Conservation (phyloP, 176 grass and related monocot genomes). For the Avena atlantica region DNA sequence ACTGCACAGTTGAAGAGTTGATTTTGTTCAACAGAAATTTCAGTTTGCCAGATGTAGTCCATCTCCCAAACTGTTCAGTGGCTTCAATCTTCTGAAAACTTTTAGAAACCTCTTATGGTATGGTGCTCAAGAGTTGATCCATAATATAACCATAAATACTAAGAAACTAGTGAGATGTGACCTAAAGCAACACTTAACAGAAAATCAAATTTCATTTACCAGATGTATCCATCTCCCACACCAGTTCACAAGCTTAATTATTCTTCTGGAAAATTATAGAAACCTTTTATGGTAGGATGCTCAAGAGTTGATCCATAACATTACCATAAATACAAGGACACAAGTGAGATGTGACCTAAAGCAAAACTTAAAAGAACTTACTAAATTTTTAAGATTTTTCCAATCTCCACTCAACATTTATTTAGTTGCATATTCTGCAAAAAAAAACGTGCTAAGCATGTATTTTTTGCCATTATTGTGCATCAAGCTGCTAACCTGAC, state of each 20-base stretch:
- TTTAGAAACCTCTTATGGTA: not conserved
- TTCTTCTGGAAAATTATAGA: not conserved
- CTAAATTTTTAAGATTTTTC: not conserved
- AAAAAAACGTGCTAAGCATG: constrained; percentile 4
- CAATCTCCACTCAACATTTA: constrained; percentile 3
- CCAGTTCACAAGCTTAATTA: not conserved
- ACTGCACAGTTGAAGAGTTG: not conserved
- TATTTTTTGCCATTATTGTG: constrained; percentile 8
- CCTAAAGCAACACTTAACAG: not conserved
- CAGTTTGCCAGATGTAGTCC: not conserved
- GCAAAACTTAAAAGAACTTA: not conserved
- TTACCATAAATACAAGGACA: constrained; percentile 10
- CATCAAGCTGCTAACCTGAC: not conserved
- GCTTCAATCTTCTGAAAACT: not conserved
- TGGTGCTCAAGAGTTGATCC: not conserved
- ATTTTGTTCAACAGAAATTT: not conserved
- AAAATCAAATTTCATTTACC: too few relatives aligned
- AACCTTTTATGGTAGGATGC: not conserved
- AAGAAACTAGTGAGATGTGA: not conserved
- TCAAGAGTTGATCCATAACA: not conserved
- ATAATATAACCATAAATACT: constrained; percentile 8
- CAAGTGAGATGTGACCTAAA: not conserved
- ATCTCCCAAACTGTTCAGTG: not conserved
- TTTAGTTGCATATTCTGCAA: constrained; percentile 6
- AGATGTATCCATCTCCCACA: too few relatives aligned